Conservation (phyloP, 305 asterid genomes). For the Fraxinus ornus region DNA sequence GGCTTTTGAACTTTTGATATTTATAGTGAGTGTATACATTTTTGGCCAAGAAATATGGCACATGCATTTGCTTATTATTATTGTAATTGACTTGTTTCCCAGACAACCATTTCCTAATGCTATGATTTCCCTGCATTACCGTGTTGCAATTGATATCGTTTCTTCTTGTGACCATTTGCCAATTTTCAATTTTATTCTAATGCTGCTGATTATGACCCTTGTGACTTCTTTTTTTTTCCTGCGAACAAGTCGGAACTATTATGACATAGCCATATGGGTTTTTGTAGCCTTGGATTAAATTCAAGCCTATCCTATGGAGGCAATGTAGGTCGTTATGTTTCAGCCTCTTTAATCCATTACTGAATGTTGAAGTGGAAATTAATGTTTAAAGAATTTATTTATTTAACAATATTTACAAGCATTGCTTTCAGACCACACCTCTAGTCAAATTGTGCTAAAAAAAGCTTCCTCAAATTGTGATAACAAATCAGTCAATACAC, state of each 20-base stretch:
- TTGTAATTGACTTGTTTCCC: neutral
- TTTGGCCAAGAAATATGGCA: neutral
- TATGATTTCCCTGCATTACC: neutral
- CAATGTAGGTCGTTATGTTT: neutral
- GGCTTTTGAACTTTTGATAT: neutral
- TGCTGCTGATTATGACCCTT: neutral
- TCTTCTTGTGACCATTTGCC: neutral
- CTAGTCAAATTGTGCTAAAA: neutral
- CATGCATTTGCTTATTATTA: neutral
- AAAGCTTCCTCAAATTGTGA: no score
- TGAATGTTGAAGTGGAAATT: neutral
- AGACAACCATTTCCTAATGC: neutral
- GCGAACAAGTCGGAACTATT: neutral
- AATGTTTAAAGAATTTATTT: neutral
- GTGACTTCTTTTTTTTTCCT: neutral
- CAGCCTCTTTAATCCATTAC: neutral
- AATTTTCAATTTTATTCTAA: neutral
- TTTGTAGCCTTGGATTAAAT: neutral
- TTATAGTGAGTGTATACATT: neutral
- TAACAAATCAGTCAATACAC: constrained; percentile 1
- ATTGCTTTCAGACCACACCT: constrained; percentile 32
- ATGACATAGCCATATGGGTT: neutral
- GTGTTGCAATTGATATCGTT: neutral
- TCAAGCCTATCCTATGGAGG: neutral
- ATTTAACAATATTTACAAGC: neutral